Percentiles rank a stretch among this genome's conserved stretches.
These are phyloP conservation scores for Byssothecium circinans DNA, from an alignment of 2,329 filamentous ascomycete genomes.

Conservation along the genomic window DNA sequence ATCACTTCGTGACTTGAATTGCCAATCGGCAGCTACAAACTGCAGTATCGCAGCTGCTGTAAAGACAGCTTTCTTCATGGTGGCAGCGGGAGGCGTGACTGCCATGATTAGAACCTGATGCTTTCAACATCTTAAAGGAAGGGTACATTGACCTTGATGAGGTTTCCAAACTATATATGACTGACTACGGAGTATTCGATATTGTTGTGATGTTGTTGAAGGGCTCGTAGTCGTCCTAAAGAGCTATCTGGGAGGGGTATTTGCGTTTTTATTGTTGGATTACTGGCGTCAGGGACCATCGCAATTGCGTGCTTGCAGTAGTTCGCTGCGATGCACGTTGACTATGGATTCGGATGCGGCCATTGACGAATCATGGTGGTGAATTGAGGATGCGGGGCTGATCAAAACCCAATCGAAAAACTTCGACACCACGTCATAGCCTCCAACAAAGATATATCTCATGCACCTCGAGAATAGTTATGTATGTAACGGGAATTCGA, in stretches of 20 bases:
- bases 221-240: background rate
- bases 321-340: background rate
- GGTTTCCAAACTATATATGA: conserved; percentile 13
- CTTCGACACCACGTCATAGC: too few species aligned
- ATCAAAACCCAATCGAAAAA: too few species aligned
- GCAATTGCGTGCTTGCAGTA: conserved; percentile 14
- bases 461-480: too few species aligned
- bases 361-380: background rate
- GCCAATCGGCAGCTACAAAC: conserved; percentile 50
- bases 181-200: conserved; percentile 1
- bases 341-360: background rate
- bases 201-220: background rate
- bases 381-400: background rate
- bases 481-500: too few species aligned
- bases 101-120: conserved; percentile 12
- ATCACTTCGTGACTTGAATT: conserved; percentile 51
- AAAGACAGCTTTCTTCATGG: conserved; percentile 16
- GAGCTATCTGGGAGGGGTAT: background rate
- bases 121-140: conserved; percentile 14
- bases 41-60: conserved; percentile 22
- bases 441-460: too few species aligned
- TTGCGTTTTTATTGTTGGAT: background rate
- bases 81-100: conserved; percentile 8
- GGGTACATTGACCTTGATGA: conserved; percentile 27
- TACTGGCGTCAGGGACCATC: conserved; percentile 8